Evolutionary conservation across 257 asterid genomes (phyloP).

Genomic region (Knoxia roxburghii): DNA sequence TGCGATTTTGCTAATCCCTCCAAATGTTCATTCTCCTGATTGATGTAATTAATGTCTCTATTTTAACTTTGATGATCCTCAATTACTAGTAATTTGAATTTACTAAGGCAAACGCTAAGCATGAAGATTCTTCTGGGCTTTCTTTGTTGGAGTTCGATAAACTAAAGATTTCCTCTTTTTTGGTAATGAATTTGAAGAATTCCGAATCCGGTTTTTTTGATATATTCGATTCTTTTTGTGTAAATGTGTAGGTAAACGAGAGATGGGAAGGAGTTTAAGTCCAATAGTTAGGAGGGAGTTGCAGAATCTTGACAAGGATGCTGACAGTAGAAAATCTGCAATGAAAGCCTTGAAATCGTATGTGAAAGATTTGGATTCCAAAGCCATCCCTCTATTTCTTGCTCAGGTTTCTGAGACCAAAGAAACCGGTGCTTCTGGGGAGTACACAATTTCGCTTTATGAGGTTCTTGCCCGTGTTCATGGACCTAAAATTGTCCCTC

Average conservation of each 20-base stretch:
- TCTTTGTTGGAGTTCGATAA: background rate
- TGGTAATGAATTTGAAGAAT: background rate
- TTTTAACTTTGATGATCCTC: background rate
- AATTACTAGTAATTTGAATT: background rate
- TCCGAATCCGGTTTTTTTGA: background rate
- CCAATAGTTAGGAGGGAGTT: conserved; percentile 66
- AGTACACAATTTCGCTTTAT: conserved; percentile 77
- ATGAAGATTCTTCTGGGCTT: no score
- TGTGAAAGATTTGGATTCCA: conserved; percentile 89
- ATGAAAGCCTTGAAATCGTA: conserved; percentile 81
- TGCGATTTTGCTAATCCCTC: no score
- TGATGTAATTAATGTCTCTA: background rate
- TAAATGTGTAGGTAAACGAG: background rate
- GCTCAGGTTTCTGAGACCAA: conserved; percentile 89
- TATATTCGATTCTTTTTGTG: background rate
- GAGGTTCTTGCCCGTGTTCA: conserved; percentile 94
- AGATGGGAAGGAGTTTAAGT: conserved; percentile 77
- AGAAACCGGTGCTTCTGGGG: conserved; percentile 63
- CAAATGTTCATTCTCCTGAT: background rate
- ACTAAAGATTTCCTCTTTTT: background rate
- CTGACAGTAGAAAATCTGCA: conserved; percentile 82
- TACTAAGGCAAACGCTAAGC: background rate
- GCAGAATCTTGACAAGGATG: conserved; percentile 89
- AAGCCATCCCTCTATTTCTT: conserved; percentile 86
- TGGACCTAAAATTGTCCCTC: conserved; percentile 73